These are phyloP conservation scores for Colletotrichum sp. DNA, from an alignment of 2,329 filamentous ascomycete genomes.

Conservation along the genomic window DNA sequence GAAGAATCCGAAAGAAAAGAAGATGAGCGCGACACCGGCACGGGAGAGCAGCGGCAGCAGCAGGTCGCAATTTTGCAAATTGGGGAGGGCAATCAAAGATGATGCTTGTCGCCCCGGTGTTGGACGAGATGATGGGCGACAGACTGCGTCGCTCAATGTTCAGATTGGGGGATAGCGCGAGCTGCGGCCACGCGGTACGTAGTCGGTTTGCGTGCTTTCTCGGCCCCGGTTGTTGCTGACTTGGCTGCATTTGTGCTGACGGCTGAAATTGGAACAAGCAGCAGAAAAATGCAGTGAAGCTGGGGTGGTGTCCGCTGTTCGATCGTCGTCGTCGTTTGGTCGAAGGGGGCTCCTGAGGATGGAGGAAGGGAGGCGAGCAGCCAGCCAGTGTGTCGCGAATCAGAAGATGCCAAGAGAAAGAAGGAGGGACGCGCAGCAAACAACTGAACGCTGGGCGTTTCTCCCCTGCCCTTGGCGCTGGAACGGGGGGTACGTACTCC, in stretches of 20 bases:
- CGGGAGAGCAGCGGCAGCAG: background rate
- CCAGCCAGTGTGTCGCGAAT: background rate
- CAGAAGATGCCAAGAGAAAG: background rate
- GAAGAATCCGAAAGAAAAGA: background rate
- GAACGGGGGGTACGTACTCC: background rate
- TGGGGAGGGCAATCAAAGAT: constrained; percentile 7
- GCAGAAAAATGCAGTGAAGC: constrained; percentile 4
- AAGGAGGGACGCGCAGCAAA: background rate
- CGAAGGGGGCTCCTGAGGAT: background rate
- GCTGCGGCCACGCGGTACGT: background rate
- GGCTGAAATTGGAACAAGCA: constrained; percentile 7
- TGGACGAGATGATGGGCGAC: constrained; percentile 5
- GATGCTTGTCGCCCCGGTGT: background rate
- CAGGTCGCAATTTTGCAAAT: constrained; percentile 2
- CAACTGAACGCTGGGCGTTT: background rate
- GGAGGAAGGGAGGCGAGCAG: background rate
- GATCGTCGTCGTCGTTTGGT: background rate
- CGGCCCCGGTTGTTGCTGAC: background rate
- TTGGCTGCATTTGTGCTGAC: background rate
- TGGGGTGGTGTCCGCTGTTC: background rate
- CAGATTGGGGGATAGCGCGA: constrained; percentile 6
- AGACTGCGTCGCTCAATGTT: background rate
- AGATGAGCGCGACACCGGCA: background rate
- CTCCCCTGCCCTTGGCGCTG: background rate
- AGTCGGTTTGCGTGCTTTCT: constrained; percentile 3